These are phyloP conservation scores for Lycium barbarum DNA, from an alignment of 257 asterid species.

Conservation along the genomic window DNA sequence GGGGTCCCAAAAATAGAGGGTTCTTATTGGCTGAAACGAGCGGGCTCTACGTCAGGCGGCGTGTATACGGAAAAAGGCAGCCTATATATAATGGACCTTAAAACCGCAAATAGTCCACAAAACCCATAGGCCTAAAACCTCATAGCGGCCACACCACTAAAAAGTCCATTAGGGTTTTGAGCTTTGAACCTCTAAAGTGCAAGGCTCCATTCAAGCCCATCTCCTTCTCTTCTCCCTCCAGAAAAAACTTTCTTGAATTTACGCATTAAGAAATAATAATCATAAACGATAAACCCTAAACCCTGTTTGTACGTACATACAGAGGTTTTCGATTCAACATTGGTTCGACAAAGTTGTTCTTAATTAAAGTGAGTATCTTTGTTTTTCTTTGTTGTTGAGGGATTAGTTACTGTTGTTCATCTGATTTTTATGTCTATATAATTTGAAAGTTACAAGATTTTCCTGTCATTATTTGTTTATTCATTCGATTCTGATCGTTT, in stretches of 20 bases:
- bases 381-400: not conserved
- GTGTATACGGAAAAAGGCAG: not conserved
- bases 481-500: not conserved
- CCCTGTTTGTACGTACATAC: constrained; percentile 15
- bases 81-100: constrained; percentile 19
- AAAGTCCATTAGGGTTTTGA: constrained; percentile 46
- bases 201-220: constrained; percentile 44
- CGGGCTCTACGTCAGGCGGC: constrained; percentile 23
- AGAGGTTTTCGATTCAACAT: constrained; percentile 25
- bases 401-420: not conserved
- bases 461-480: not conserved
- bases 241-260: not conserved
- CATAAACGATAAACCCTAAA: constrained; percentile 34
- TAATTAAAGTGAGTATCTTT: constrained; percentile 19
- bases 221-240: constrained; percentile 35
- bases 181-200: not conserved
- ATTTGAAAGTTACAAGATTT: not conserved
- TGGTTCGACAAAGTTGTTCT: constrained; percentile 17
- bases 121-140: constrained; percentile 25
- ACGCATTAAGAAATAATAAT: constrained; percentile 33
- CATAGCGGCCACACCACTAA: constrained; percentile 21
- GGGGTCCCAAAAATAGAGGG: not conserved
- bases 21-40: constrained; percentile 23
- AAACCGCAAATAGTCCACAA: not conserved
- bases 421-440: not conserved